Conservation (phyloP, 371 early-diverging fungal species). For the Nematocida ironsii region DNA sequence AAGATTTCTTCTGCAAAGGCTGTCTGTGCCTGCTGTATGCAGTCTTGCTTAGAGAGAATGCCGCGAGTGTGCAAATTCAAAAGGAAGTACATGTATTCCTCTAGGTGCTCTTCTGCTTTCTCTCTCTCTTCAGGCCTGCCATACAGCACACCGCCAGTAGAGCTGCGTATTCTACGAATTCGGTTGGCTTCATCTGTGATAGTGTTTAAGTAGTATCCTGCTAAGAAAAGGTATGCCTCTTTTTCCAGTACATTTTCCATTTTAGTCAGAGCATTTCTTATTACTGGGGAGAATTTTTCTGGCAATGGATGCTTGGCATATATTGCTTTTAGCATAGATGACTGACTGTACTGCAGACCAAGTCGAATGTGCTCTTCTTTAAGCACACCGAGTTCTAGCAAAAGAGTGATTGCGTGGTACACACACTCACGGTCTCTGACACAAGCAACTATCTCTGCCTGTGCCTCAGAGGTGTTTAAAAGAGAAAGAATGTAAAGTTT, state of each 20-base stretch:
- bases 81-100: constrained; percentile 57
- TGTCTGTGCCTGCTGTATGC: constrained; percentile 49
- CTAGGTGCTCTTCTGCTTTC: constrained; percentile 56
- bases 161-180: constrained; percentile 52
- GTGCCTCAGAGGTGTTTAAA: background rate
- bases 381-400: background rate
- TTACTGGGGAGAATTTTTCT: background rate
- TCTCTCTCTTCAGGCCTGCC: constrained; percentile 56
- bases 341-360: constrained; percentile 36
- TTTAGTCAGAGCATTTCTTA: background rate
- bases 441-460: constrained; percentile 29
- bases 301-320: constrained; percentile 40
- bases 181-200: constrained; percentile 55
- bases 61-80: constrained; percentile 36
- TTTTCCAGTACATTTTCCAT: constrained; percentile 47
- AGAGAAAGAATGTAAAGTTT: constrained; percentile 51
- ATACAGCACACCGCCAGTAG: constrained; percentile 49
- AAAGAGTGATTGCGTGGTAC: constrained; percentile 11
- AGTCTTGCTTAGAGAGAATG: constrained; percentile 39
- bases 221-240: constrained; percentile 42
- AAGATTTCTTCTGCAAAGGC: constrained; percentile 53
- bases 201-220: constrained; percentile 44
- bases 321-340: constrained; percentile 30
- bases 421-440: constrained; percentile 34
- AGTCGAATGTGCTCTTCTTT: constrained; percentile 13